phyloP scores from a whole-genome alignment of 192 early-diverging fungal species.

The Obelidium mucronatum region DNA sequence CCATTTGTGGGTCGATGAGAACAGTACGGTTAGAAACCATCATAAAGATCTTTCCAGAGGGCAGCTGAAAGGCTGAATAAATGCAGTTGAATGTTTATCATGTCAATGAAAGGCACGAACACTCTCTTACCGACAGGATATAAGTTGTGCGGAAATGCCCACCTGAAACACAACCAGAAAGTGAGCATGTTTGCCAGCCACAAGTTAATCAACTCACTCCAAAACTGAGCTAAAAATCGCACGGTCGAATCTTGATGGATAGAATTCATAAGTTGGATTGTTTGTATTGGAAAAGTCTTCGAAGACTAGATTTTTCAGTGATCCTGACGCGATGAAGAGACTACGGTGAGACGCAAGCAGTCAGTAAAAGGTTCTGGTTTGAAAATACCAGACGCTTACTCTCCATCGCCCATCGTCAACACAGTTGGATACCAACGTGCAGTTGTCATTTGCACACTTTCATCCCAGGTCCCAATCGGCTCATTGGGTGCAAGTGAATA shows the following conservation, averaged over 20 bases:
- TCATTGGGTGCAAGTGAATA: background rate
- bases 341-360: background rate
- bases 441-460: constrained; percentile 7
- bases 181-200: background rate
- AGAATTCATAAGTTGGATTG: constrained; percentile 47
- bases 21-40: constrained; percentile 34
- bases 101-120: too few species aligned
- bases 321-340: constrained; percentile 27
- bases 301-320: constrained; percentile 38
- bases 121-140: constrained; percentile 30
- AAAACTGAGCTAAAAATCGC: background rate
- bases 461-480: constrained; percentile 8
- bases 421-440: constrained; percentile 26
- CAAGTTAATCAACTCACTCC: background rate
- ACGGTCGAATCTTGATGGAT: constrained; percentile 11
- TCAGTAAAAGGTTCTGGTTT: too few species aligned
- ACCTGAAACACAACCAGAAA: background rate
- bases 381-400: constrained; percentile 3
- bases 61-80: constrained; percentile 13
- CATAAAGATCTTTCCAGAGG: constrained; percentile 33
- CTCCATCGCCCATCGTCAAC: constrained; percentile 19
- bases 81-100: background rate
- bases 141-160: constrained; percentile 32
- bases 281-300: constrained; percentile 32
- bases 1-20: constrained; percentile 27